Conservation (phyloP, 1,139 yeast genomes). For the Sugiyamaella neomexicana region DNA sequence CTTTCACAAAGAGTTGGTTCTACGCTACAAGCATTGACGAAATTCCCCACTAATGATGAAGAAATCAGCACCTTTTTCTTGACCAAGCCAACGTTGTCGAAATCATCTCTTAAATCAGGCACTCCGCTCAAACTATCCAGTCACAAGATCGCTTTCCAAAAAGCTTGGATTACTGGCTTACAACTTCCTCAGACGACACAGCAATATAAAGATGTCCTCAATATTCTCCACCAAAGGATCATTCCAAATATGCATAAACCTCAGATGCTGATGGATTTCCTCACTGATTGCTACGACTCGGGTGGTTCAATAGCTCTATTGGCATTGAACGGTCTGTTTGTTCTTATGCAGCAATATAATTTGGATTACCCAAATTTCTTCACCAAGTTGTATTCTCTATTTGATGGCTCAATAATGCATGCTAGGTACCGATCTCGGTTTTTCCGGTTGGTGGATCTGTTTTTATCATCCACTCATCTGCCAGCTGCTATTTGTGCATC, state of each 20-base stretch:
- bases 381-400: conserved; percentile 73
- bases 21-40: conserved; percentile 40
- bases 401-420: conserved; percentile 70
- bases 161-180: conserved; percentile 60
- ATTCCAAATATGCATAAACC: conserved; percentile 83
- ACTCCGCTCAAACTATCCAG: conserved; percentile 48
- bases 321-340: conserved; percentile 85
- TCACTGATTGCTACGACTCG: conserved; percentile 78
- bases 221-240: conserved; percentile 76
- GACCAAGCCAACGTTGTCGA: conserved; percentile 43
- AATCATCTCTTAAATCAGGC: conserved; percentile 56
- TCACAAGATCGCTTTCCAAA: conserved; percentile 69
- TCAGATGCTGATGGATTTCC: conserved; percentile 83
- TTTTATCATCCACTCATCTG: conserved; percentile 83
- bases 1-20: conserved; percentile 25
- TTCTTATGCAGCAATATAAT: conserved; percentile 76
- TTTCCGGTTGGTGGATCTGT: conserved; percentile 80
- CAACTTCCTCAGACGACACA: conserved; percentile 47
- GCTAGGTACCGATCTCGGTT: conserved; percentile 84
- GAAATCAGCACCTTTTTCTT: conserved; percentile 39
- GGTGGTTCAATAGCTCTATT: conserved; percentile 74
- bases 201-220: conserved; percentile 70
- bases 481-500: conserved; percentile 85
- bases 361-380: conserved; percentile 93
- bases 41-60: conserved; percentile 36